These are phyloP conservation scores for Fraxinus excelsior DNA, from an alignment of 257 asterid species.

Conservation along the genomic window DNA sequence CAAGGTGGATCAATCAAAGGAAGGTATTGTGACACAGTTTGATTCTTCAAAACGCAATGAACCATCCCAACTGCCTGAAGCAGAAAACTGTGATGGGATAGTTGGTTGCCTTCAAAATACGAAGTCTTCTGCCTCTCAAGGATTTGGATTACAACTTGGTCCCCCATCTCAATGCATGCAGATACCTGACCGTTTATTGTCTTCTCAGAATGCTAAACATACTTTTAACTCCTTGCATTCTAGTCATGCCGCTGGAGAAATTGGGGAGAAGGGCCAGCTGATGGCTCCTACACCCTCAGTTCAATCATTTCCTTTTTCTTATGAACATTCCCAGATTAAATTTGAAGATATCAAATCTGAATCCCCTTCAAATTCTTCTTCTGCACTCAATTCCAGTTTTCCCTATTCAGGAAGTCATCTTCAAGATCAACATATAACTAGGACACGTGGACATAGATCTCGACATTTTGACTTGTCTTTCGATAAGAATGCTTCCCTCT, in stretches of 20 bases:
- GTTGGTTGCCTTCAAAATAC: slow-evolving; percentile 50
- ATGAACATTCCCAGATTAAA: slow-evolving; percentile 45
- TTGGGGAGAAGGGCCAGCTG: slow-evolving; percentile 46
- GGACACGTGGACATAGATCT: slow-evolving; percentile 46
- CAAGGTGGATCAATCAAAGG: slow-evolving; percentile 80
- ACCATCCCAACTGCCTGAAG: slow-evolving; percentile 52
- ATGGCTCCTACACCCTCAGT: slow-evolving; percentile 38
- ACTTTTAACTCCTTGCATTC: slow-evolving; percentile 34
- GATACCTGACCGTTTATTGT: slow-evolving; percentile 39
- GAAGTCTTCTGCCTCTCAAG: slow-evolving; percentile 69
- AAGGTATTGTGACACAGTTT: slow-evolving; percentile 39
- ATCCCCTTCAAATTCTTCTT: slow-evolving; percentile 44
- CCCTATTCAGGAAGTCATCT: slow-evolving; percentile 46
- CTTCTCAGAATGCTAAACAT: slow-evolving; percentile 51
- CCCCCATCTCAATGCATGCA: slow-evolving; percentile 74
- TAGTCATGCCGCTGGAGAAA: slow-evolving; percentile 42
- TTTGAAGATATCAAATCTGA: slow-evolving; percentile 40
- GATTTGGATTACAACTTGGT: slow-evolving; percentile 88
- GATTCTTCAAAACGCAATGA: slow-evolving; percentile 43
- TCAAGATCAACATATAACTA: slow-evolving; percentile 47
- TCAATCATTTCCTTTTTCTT: slow-evolving; percentile 45
- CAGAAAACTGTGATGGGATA: slow-evolving; percentile 51
- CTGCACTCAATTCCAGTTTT: slow-evolving; percentile 48
- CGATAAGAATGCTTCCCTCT: slow-evolving; percentile 31
- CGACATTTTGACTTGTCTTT: slow-evolving; percentile 37